These are phyloP conservation scores for Sporisorium scitamineum DNA, from an alignment of 1,284 basidiomycete species.

Conservation along the genomic window DNA sequence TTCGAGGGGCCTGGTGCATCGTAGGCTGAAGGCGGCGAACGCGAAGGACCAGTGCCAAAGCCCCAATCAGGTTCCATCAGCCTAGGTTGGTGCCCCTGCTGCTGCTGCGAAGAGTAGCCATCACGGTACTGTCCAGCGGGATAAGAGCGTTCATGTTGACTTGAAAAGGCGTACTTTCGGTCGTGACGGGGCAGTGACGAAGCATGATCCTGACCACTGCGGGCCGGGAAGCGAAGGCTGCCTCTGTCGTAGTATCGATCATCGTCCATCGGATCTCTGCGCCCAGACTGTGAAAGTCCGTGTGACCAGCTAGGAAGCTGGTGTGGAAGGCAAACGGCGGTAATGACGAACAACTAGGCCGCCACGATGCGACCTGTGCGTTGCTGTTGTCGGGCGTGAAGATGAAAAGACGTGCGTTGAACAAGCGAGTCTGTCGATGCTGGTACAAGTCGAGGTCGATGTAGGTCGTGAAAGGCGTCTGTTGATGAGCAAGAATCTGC, in stretches of 20 bases:
- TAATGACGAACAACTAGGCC: constrained; percentile 38
- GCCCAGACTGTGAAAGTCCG: constrained; percentile 25
- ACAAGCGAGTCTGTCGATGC: not conserved
- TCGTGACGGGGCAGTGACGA: not conserved
- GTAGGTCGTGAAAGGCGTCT: not conserved
- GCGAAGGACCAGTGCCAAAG: constrained; percentile 16
- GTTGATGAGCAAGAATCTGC: not conserved
- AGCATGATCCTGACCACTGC: constrained; percentile 10
- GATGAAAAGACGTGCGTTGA: constrained; percentile 1
- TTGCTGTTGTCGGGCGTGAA: constrained; percentile 1
- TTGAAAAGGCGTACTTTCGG: not conserved
- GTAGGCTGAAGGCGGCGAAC: constrained; percentile 11
- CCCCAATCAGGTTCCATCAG: constrained; percentile 16
- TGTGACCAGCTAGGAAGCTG: constrained; percentile 48
- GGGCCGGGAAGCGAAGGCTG: constrained; percentile 26
- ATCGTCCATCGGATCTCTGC: constrained; percentile 44
- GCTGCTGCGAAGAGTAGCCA: constrained; percentile 9
- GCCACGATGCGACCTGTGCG: constrained; percentile 34
- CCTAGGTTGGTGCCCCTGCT: not conserved
- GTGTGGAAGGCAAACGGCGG: constrained; percentile 26
- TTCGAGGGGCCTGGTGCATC: not conserved
- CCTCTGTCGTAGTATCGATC: constrained; percentile 35
- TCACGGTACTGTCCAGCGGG: constrained; percentile 3
- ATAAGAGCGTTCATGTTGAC: not conserved
- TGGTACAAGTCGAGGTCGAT: not conserved